These are phyloP conservation scores for Buddleja alternifolia DNA, from an alignment of 257 asterid species.

Conservation along the genomic window DNA sequence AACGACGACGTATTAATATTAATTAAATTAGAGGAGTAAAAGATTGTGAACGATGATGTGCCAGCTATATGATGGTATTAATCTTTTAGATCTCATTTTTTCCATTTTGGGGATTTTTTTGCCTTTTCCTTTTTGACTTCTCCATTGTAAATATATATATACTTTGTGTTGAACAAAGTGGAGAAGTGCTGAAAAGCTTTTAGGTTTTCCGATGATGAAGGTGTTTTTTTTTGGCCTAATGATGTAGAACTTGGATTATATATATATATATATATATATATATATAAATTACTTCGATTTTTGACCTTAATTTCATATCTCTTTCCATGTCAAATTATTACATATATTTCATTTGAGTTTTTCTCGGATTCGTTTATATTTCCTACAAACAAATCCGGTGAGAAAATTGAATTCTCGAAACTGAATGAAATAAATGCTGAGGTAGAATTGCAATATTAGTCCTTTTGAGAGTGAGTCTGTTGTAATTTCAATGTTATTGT, in stretches of 20 bases:
- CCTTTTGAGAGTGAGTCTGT: too few relatives aligned
- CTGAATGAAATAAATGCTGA: too few relatives aligned
- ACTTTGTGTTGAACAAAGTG: constrained; percentile 33
- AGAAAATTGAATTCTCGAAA: neutral
- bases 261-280: too few relatives aligned
- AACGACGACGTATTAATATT: constrained; percentile 15
- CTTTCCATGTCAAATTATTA: neutral
- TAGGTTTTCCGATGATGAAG: constrained; percentile 38
- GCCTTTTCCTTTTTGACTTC: constrained; percentile 27
- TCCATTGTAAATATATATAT: constrained; percentile 41
- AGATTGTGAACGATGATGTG: neutral
- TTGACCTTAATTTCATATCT: neutral
- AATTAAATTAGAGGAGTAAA: neutral
- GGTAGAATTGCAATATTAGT: too few relatives aligned
- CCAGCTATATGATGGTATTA: constrained; percentile 17
- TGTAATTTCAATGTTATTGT: too few relatives aligned
- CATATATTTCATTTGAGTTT: neutral
- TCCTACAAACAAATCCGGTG: neutral
- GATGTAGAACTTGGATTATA: constrained; percentile 29
- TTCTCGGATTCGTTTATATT: neutral
- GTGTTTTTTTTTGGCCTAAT: constrained; percentile 35
- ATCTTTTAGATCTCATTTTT: neutral
- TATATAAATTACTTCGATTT: constrained; percentile 6
- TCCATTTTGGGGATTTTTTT: neutral
- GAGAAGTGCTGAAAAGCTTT: constrained; percentile 26